Evolutionary conservation across 495 filamentous ascomycete genomes (phyloP).

Genomic region (Halenospora varia): DNA sequence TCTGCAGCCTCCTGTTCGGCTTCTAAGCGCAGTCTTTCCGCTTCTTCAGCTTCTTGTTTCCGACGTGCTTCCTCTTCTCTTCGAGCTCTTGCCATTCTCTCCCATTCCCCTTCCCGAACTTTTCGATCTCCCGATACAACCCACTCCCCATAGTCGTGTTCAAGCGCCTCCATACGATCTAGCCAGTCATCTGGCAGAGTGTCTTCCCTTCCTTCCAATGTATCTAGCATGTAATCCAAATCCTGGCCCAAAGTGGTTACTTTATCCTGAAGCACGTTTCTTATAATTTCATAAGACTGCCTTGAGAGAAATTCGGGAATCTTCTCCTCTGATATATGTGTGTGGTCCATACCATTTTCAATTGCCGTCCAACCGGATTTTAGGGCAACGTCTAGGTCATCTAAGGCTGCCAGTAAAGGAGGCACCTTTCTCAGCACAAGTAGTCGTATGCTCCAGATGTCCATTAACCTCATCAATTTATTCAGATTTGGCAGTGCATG

Average conservation of each 20-base stretch:
- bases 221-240: constrained; percentile 80
- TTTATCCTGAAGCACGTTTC: constrained; percentile 59
- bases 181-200: constrained; percentile 85
- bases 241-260: constrained; percentile 65
- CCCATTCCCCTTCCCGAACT: constrained; percentile 23
- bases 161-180: constrained; percentile 74
- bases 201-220: constrained; percentile 76
- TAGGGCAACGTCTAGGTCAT: constrained; percentile 57
- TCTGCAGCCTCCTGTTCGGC: constrained; percentile 31
- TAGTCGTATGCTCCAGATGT: constrained; percentile 73
- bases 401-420: constrained; percentile 60
- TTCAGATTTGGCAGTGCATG: constrained; percentile 82
- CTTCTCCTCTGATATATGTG: background rate
- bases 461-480: constrained; percentile 61
- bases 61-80: constrained; percentile 13
- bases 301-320: constrained; percentile 13
- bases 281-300: constrained; percentile 57
- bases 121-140: constrained; percentile 31
- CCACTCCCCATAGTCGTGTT: constrained; percentile 80
- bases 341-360: constrained; percentile 17
- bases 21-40: constrained; percentile 1
- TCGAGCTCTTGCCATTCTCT: constrained; percentile 10
- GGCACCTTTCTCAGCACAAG: constrained; percentile 69
- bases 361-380: constrained; percentile 59
- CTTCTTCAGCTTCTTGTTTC: constrained; percentile 7